phyloP scores from a whole-genome alignment of 2,329 filamentous ascomycete genomes.

The Cephalotrichum gorgonifer region DNA sequence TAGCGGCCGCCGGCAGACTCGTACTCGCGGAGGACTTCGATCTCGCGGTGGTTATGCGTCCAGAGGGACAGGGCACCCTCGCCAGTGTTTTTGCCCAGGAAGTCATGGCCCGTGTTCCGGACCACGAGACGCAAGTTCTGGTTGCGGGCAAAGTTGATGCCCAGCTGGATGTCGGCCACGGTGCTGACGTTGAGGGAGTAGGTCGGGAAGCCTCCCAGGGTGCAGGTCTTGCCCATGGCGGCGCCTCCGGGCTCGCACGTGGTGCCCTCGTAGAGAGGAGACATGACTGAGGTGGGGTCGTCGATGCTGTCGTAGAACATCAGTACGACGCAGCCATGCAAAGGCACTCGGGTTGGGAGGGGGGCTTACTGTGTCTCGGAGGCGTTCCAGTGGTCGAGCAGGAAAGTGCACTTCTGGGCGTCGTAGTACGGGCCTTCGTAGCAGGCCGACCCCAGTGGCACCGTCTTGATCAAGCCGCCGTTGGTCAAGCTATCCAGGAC shows the following conservation, averaged over 20 bases:
- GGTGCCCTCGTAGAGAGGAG: constrained; percentile 24
- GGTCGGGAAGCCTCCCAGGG: constrained; percentile 29
- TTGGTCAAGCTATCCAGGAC: constrained; percentile 38
- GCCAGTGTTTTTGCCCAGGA: constrained; percentile 25
- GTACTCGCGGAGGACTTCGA: constrained; percentile 14
- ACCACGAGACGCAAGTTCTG: constrained; percentile 25
- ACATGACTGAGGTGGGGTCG: constrained; percentile 29
- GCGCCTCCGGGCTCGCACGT: constrained; percentile 25
- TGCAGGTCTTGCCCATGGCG: constrained; percentile 24
- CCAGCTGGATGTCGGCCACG: constrained; percentile 18
- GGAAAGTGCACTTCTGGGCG: constrained; percentile 16
- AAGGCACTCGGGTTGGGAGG: neutral
- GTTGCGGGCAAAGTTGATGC: constrained; percentile 24
- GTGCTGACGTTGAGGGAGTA: constrained; percentile 25
- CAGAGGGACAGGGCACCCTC: constrained; percentile 24
- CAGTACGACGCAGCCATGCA: constrained; percentile 13
- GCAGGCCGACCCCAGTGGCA: constrained; percentile 31
- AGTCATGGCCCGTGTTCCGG: constrained; percentile 21
- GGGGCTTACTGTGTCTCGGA: constrained; percentile 3
- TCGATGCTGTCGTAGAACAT: constrained; percentile 3
- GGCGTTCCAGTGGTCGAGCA: constrained; percentile 10
- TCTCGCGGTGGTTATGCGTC: constrained; percentile 26
- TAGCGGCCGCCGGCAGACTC: constrained; percentile 16
- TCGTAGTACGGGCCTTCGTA: constrained; percentile 35
- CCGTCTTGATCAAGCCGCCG: constrained; percentile 39